These are phyloP conservation scores for Coprinopsis strossmayeri DNA, from an alignment of 768 basidiomycete species.

Conservation along the genomic window DNA sequence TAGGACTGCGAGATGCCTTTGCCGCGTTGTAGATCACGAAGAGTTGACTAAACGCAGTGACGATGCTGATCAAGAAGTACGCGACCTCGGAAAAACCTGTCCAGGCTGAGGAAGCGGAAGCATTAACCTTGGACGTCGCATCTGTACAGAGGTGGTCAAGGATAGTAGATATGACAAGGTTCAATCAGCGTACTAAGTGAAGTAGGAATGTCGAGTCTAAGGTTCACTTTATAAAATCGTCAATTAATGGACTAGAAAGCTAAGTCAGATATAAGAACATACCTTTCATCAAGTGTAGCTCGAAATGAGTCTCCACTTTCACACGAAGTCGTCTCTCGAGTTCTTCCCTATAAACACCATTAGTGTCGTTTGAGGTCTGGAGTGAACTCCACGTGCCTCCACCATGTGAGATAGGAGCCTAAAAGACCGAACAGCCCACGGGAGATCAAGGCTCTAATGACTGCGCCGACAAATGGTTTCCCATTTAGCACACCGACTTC, in stretches of 20 bases:
- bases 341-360: not conserved
- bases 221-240: not conserved
- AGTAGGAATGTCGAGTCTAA: conserved; percentile 3
- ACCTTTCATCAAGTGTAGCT: conserved; percentile 8
- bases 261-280: not conserved
- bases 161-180: not conserved
- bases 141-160: not conserved
- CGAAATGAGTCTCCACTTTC: conserved; percentile 4
- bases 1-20: conserved; percentile 4
- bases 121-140: not conserved
- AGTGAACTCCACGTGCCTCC: not conserved
- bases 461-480: not conserved
- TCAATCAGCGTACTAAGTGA: conserved; percentile 1
- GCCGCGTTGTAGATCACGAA: conserved; percentile 4
- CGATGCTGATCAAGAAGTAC: not conserved
- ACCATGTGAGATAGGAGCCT: not conserved
- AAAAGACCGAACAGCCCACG: not conserved
- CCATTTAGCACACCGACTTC: not conserved
- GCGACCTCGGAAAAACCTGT: not conserved
- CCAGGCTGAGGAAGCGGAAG: conserved; percentile 3
- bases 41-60: conserved; percentile 7
- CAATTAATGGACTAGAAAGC: not conserved
- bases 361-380: not conserved
- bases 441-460: not conserved
- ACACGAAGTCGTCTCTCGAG: not conserved